Base-by-base conservation (phyloP, 768 basidiomycete genomes). In the Cytidiella melzeri region DNA sequence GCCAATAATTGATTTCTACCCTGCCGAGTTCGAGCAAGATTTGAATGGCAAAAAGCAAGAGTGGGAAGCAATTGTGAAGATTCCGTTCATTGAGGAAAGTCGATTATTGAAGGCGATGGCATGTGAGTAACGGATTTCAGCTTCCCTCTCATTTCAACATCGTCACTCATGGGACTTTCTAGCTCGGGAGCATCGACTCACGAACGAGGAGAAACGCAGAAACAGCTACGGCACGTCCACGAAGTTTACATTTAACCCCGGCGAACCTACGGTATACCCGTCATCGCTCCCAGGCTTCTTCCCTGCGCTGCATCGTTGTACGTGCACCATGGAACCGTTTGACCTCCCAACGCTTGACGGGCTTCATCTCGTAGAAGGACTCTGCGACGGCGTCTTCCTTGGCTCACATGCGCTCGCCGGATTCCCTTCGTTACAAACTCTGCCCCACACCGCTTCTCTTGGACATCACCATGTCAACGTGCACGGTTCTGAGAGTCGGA, bases 11-110 rank as follows among this genome's bases (percentile, higher is more conserved):
- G 91, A 95, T 61, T 98, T 98, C 71, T 99, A 99, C 64, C 96
- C 96, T 2, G 56, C 73, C 13, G 84, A 92, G 45, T 98, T 98
- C 56, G 92, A 91, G 55, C 82, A 79, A 55, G 96, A 99, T 69
- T 68, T 96, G 62, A 98, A 99, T 57, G 96, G 96, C 26, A 99
- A 99, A 77, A 98, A 93, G 64, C 84, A 87, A 57, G 95, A 97
- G 21, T 99, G 96, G 96, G 96, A 99, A 65, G 95, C 96, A 0
- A 81, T 98, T 44, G 92, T 99, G 47, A 98, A 98, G 70, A 97
- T 99, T 56, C 96, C 96, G 0, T 99, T 99, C 67, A 97, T 99
- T 52, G 84, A 96, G 41, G 82, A 94, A 64, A 57, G 68, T 10
- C 74, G 91, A 45, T 64, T 99, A 19, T 69, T 96, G 26, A 71